Evolutionary conservation across 192 early-diverging fungal species (phyloP), one percentile per base, ranked within the genome.

Genomic region (Haplosporangium gracile): DNA sequence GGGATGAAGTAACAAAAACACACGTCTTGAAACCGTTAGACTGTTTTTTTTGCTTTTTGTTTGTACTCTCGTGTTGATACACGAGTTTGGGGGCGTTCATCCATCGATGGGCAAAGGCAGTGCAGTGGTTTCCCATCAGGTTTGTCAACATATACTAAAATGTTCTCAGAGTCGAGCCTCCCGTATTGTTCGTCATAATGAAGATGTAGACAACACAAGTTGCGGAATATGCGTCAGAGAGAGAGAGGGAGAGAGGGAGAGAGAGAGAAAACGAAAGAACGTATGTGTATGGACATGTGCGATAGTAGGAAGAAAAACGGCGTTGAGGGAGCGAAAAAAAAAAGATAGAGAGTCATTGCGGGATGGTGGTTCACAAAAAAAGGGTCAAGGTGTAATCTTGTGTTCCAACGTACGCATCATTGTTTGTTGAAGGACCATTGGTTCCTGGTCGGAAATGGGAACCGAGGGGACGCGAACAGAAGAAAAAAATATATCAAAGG

Each of bases 371-470:
- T 11, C 22, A 57, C 24, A 57, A 32, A 32, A 65, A 65, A 65
- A 34, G 60, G 57, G 60, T 65, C 60, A 65, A 65, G 32, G 60
- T 65, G 60, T 65, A 65, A 65, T 29, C 60, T 65, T 65, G 60
- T 65, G 29, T 65, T 65, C 60, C 26, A 65, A 65, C 29, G 29
- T 34, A 29, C 15, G 29, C 26, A 65, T 32, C 4, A 65, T 65
- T 11, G 60, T 65, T 65, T 65, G 60, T 65, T 65, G 60, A 65
- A 34, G 60, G 60, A 32, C 55, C 55, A 57, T 57, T 26, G 55
- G n/a, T 26, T 0, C 60, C 60, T 65, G 13, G 26, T 65, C 60
- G 60, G 60, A 15, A 32, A 34, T 65, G 29, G 32, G n/a, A 32
- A 32, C 60, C 60, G 60, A 65, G 29, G 26, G 11, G 26, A 65